Evolutionary conservation across 306 rosid genomes (phyloP).

Genomic region (Oemleria cerasiformis): DNA sequence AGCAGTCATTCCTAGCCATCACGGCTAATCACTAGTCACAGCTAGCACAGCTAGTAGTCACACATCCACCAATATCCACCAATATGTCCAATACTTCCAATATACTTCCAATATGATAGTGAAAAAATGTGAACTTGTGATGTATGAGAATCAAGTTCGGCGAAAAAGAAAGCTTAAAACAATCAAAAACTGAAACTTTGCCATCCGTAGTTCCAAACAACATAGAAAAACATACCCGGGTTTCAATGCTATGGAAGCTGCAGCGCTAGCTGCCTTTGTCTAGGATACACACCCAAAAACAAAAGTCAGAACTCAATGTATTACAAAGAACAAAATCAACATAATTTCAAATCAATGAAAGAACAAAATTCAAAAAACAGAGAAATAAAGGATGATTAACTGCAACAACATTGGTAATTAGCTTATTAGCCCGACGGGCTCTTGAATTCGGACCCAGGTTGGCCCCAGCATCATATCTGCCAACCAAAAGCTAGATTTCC

Average conservation of each 20-base stretch:
- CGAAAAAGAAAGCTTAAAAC: not conserved
- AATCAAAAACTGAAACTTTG: not conserved
- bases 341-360: not conserved
- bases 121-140: not conserved
- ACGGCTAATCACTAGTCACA: no score
- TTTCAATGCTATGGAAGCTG: slow-evolving; percentile 57
- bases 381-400: slow-evolving; percentile 37
- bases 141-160: not conserved
- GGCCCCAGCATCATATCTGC: slow-evolving; percentile 62
- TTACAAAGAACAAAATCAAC: slow-evolving; percentile 1
- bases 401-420: slow-evolving; percentile 75
- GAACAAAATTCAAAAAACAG: not conserved
- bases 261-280: slow-evolving; percentile 49
- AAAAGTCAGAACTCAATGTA: not conserved
- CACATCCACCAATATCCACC: no score
- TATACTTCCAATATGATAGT: no score
- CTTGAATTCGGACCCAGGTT: slow-evolving; percentile 19
- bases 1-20: no score
- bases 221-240: slow-evolving; percentile 54
- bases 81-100: no score
- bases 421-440: slow-evolving; percentile 44
- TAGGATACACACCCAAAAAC: slow-evolving; percentile 12
- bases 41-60: no score
- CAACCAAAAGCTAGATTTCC: slow-evolving; percentile 46
- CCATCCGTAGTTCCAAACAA: not conserved